Evolutionary conservation across 306 rosid species (phyloP).

Genomic region (Medicago arabica): DNA sequence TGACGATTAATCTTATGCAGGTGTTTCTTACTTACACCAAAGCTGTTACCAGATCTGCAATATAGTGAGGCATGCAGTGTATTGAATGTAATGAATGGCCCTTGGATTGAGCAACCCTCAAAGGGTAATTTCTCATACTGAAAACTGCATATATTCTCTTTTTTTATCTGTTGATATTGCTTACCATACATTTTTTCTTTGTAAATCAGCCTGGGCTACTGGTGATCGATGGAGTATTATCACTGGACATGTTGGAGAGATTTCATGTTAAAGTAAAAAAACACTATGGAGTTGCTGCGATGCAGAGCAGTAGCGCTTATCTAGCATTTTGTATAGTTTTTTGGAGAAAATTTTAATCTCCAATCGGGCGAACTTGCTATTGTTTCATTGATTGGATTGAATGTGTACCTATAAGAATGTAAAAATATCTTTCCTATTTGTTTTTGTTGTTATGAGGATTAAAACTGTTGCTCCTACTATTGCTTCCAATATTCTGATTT

Average conservation of each 20-base stretch:
- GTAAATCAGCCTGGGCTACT: constrained; percentile 72
- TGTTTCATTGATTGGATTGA: not conserved
- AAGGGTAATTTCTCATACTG: constrained; percentile 56
- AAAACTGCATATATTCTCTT: not conserved
- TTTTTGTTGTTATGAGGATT: not conserved
- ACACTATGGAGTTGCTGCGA: not conserved
- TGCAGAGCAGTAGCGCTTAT: too few species aligned
- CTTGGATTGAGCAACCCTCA: constrained; percentile 74
- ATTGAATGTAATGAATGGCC: constrained; percentile 90
- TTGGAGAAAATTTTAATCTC: not conserved
- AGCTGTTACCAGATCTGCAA: constrained; percentile 83
- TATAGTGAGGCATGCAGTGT: constrained; percentile 92
- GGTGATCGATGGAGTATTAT: constrained; percentile 81
- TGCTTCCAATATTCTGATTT: too few species aligned
- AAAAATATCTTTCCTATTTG: constrained; percentile 13
- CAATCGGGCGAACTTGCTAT: constrained; percentile 3
- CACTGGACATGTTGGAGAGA: constrained; percentile 54
- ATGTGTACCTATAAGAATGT: not conserved
- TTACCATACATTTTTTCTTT: constrained; percentile 25
- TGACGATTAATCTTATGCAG: constrained; percentile 53
- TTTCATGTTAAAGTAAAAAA: constrained; percentile 42
- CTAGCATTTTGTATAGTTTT: constrained; percentile 34
- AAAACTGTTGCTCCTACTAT: too few species aligned
- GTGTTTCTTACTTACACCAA: constrained; percentile 93
- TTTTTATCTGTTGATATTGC: constrained; percentile 18